Evolutionary conservation across 208 protist species (phyloP).

Genomic region (Acanthamoeba castellanii): DNA sequence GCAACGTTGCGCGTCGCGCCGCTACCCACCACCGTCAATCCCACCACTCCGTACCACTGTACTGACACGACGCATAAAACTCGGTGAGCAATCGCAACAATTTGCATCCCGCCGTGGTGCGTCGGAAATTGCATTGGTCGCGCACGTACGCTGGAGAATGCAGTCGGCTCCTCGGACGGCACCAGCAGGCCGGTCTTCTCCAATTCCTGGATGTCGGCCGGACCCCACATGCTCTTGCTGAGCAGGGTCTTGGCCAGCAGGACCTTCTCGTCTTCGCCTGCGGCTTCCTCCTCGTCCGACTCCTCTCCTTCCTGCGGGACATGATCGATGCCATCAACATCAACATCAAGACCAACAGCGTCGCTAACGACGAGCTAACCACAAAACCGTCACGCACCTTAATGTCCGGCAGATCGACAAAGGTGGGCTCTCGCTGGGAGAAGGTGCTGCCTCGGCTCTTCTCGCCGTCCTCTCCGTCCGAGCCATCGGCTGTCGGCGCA

Average conservation of each 20-base stretch:
- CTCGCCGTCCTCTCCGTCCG: not conserved
- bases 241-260: constrained; percentile 53
- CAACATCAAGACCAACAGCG: not conserved
- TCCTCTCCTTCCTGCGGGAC: not conserved
- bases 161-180: not conserved
- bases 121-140: not conserved
- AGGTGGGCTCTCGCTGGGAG: not conserved
- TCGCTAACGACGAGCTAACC: not conserved
- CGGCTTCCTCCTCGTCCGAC: not conserved
- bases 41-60: constrained; percentile 22
- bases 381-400: not conserved
- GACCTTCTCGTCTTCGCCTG: not conserved
- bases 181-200: not conserved
- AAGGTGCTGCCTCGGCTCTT: too few relatives aligned
- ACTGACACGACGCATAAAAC: not conserved
- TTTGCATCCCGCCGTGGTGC: too few relatives aligned
- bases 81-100: not conserved
- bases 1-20: not conserved
- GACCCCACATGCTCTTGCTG: constrained; percentile 54
- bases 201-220: not conserved
- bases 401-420: not conserved
- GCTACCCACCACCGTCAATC: not conserved
- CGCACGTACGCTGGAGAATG: not conserved
- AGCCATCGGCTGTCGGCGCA: not conserved
- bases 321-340: not conserved